Evolutionary conservation across 257 asterid genomes (phyloP), one percentile per base, ranked within the genome.

Genomic region (Nicotiana undulata): DNA sequence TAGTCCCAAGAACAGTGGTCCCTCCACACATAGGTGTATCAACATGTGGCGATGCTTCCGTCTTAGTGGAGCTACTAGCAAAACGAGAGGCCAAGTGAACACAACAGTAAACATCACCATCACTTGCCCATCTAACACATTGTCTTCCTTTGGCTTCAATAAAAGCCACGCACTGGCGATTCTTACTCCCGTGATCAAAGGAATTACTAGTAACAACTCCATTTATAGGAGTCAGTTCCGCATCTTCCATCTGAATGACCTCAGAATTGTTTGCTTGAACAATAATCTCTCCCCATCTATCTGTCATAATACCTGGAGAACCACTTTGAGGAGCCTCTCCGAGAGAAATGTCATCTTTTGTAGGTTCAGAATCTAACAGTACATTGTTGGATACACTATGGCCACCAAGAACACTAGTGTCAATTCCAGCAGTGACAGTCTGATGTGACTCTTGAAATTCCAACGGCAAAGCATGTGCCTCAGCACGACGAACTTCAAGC

Each of bases 401-500:
- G 75, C 93, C 92, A 63, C 74, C 86, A 75, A 89, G 89, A 85
- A 83, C 80, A 32, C 83, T 76, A 29, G 91, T 85, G 85, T 89
- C 90, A 76, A 86, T 86, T 84, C 88, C 94, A 75, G 86, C 82
- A 77, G 90, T 83, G 77, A 82, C 85, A 51, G 91, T 83, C 55
- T 85, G 94, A 82, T 90, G 90, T 56, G 93, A 87, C 85, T 84
- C 88, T 58, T 75, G 88, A 37, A 67, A 46, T 29, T 63, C 87
- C 79, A 79, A 75, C 46, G 87, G 89, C 20, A 90, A 87, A 4
- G 83, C 83, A 85, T 93, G 94, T 44, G 91, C 81, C 85, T 96
- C 99, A 81, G 98, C 97, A 58, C 99, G 99, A 75, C 99, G 98
- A 86, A 94, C 89, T 92, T 94, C 99, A 79, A 96, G 97, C 90